These are phyloP conservation scores for Metroxylon sagu DNA, from an alignment of 176 grass and related monocot genomes.

Conservation along the genomic window DNA sequence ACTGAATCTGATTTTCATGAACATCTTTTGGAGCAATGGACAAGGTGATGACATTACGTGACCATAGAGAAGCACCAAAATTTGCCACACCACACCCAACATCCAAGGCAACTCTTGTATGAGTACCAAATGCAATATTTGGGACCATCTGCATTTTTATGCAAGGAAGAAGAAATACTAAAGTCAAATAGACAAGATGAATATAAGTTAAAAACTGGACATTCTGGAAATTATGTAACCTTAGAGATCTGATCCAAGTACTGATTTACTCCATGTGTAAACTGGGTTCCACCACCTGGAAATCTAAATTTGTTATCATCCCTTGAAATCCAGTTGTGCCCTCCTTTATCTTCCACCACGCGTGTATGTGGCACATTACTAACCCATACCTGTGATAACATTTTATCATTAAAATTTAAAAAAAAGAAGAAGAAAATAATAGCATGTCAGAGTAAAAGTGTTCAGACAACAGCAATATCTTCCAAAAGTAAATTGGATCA, in stretches of 20 bases:
- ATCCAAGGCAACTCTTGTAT: slow-evolving; percentile 35
- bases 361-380: slow-evolving; percentile 44
- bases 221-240: slow-evolving; percentile 2
- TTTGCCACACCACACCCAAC: slow-evolving; percentile 48
- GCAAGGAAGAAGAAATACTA: not conserved
- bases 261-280: slow-evolving; percentile 48
- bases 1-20: slow-evolving; percentile 59
- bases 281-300: slow-evolving; percentile 42
- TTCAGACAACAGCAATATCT: too few species aligned
- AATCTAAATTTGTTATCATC: slow-evolving; percentile 44
- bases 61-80: slow-evolving; percentile 38
- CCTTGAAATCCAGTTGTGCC: slow-evolving; percentile 50
- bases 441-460: too few species aligned
- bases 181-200: too few species aligned
- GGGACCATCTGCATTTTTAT: slow-evolving; percentile 35
- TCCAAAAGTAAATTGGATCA: too few species aligned
- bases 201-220: too few species aligned
- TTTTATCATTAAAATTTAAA: not conserved
- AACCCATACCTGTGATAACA: slow-evolving; percentile 32
- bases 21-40: slow-evolving; percentile 48
- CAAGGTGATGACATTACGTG: slow-evolving; percentile 32
- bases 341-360: slow-evolving; percentile 44
- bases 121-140: slow-evolving; percentile 37
- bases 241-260: slow-evolving; percentile 44
- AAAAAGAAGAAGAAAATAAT: too few species aligned